Evolutionary conservation across 164 flowering plant genomes (phyloP).

Genomic region (Hamamelis virginiana): DNA sequence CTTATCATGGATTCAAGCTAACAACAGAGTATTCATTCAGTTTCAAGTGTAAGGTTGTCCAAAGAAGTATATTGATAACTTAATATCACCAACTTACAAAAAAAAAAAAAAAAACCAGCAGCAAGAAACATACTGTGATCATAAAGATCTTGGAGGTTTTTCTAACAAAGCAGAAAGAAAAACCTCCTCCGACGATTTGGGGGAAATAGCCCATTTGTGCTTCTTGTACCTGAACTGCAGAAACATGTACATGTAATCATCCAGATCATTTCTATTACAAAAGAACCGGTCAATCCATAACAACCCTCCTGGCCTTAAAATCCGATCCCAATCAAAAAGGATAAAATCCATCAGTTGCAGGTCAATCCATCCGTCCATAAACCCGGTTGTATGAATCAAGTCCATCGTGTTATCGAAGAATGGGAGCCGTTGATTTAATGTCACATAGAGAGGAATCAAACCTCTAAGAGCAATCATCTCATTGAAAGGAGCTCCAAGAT

Average conservation of each 20-base stretch:
- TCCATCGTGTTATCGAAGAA: conserved; percentile 96
- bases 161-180: conserved; percentile 86
- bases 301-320: conserved; percentile 88
- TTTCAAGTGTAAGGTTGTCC: no score
- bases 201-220: conserved; percentile 72
- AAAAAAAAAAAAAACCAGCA: conserved; percentile 1
- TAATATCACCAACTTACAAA: conserved; percentile 1
- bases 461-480: conserved; percentile 93
- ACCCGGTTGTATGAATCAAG: conserved; percentile 80
- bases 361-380: conserved; percentile 88
- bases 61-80: not conserved
- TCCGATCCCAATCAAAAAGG: conserved; percentile 85
- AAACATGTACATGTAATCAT: conserved; percentile 94
- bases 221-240: conserved; percentile 89
- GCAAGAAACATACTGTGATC: conserved; percentile 15
- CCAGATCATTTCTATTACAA: conserved; percentile 65
- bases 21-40: no score
- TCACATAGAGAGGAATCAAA: conserved; percentile 67
- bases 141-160: conserved; percentile 80
- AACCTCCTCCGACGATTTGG: conserved; percentile 72
- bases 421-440: conserved; percentile 81
- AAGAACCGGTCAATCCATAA: conserved; percentile 86
- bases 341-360: conserved; percentile 75
- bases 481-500: conserved; percentile 91
- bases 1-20: no score